Evolutionary conservation across 768 basidiomycete genomes (phyloP), one percentile per base, ranked within the genome.

Genomic region (Tulasnella sp.): DNA sequence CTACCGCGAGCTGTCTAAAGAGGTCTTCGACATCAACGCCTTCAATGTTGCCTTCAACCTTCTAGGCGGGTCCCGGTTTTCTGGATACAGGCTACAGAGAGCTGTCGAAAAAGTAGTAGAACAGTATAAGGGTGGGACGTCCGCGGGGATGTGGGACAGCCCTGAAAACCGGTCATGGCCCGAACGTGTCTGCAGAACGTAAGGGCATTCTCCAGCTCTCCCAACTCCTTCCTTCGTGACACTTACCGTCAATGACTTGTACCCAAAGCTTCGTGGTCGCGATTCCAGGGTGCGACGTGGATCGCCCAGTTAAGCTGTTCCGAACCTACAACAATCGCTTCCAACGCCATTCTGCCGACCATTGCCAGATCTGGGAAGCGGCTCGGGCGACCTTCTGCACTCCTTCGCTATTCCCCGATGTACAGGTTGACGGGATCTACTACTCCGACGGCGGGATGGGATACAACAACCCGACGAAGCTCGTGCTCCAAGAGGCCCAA

Each of bases 281-380:
- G 20, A 51, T 74, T 74, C 73, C 73, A 20, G 73, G 73, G 15
- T 74, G 73, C 44, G 44, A 39, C 26, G 73, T 74, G 0, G 16
- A 35, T 16, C 46, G 44, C 70, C 35, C 39, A 29, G 69, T 77
- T 15, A 37, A 71, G 23, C 81, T 79, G 0, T 81, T 81, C 73
- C 44, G 79, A 29, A 80, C 78, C 15, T 81, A 81, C 73, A 18
- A 46, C 26, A 74, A 32, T 26, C 72, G 51, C 42, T 76, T 46
- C 70, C 55, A 32, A 29, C 29, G 9, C 40, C 29, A 77, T 23
- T 35, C 70, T 9, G 79, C 2, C 2, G 46, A 74, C 71, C 74
- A 78, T 26, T 74, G 73, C 73, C 29, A 35, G 29, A 74, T 74
- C 23, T 74, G 73, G 73, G 73, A 74, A 48, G 73, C 73, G 16